Base-by-base conservation (phyloP, 2,329 filamentous ascomycete genomes). In the Aureobasidium lini region DNA sequence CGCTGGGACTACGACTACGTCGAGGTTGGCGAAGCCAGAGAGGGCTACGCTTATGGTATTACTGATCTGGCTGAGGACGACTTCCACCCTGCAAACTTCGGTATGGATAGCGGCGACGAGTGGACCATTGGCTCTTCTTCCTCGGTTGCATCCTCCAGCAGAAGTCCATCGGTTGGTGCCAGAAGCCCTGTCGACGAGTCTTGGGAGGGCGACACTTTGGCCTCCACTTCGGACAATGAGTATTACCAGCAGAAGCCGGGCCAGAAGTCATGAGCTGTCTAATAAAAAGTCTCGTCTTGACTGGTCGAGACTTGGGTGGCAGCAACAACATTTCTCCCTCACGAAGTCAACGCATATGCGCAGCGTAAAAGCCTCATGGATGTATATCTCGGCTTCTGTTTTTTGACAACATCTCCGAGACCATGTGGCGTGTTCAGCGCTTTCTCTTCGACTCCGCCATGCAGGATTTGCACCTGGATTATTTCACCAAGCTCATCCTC, bases 1-100 rank as follows among this genome's bases (percentile, higher is more conserved):
- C 85, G 93, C 62, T 97, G 92, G 91, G 89, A 96, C 66, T 96
- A 97, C 74, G 92, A 96, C 68, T 96, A 91, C 66, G 85, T 95
- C 62, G 92, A 96, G 76, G 76, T 87, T 61, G 93, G 93, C 66
- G 88, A 95, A 61, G 73, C 74, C 16, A 70, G 76, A 61, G 74
- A 78, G 49, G 71, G 76, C 50, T 80, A 81, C 65, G 78, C 79
- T 39, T 82, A 83, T 63, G 80, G 77, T 61, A 73, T 85, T 63
- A 77, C 81, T 54, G 79, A 79, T 57, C 76, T 85, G 44, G 70
- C 70, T 52, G 81, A 81, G 65, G 81, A 81, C 65, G 73, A 76
- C 52, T 76, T 76, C 64, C 74, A 75, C 61, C 71, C 74, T 1
- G 66, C 67, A 10, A 68, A 81, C 47, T 56, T 56, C 28, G 80